phyloP scores from a whole-genome alignment of 2,329 filamentous ascomycete genomes.

The Fusarium xyrophilum region DNA sequence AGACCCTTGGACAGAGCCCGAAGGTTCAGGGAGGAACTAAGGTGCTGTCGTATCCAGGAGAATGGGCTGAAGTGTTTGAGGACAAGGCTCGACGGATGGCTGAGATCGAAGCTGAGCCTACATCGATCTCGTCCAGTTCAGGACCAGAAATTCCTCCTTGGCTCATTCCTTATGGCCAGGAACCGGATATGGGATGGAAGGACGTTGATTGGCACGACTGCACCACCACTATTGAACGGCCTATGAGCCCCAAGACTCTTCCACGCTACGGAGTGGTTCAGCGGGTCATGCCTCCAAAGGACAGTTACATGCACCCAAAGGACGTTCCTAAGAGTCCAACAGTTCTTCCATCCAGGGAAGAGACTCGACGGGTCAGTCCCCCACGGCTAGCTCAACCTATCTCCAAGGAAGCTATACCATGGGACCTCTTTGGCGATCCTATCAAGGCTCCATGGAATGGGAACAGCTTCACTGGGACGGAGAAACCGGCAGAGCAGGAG shows the following conservation, averaged over 20 bases:
- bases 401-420: neutral
- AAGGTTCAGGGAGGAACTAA: neutral
- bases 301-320: neutral
- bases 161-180: neutral
- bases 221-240: neutral
- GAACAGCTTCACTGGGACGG: neutral
- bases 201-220: neutral
- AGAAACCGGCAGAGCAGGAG: neutral
- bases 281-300: neutral
- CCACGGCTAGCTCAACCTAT: neutral
- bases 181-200: neutral
- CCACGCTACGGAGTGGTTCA: neutral
- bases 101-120: neutral
- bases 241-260: neutral
- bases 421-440: neutral
- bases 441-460: neutral
- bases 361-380: accelerated
- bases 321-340: neutral
- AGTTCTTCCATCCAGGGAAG: neutral
- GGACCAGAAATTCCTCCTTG: neutral
- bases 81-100: neutral
- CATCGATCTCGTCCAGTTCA: neutral
- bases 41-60: neutral
- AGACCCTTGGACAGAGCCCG: accelerated
- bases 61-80: neutral